A percentile compares a stretch with the other conserved stretches of the same genome.
Conservation (phyloP, 139 green algal species). For the Cymbomonas tetramitiformis region DNA sequence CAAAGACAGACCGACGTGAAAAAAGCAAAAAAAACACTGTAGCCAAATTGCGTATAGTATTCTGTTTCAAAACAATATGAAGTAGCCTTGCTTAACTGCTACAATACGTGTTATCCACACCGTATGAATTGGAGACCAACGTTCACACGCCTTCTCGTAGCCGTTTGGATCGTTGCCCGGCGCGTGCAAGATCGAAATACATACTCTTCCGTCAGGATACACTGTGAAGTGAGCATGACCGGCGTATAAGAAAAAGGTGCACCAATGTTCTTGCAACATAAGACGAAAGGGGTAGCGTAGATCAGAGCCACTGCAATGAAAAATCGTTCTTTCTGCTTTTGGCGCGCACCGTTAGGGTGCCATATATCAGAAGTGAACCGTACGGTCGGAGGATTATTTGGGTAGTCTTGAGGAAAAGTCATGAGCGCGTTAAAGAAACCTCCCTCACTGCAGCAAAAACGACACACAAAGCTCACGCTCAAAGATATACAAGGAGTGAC, state of each 20-base stretch:
- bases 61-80: no score
- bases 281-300: neutral
- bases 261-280: neutral
- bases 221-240: slow-evolving; percentile 59
- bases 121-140: slow-evolving; percentile 92
- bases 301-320: slow-evolving; percentile 31
- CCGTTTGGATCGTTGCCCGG: slow-evolving; percentile 86
- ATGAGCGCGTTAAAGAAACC: slow-evolving; percentile 97
- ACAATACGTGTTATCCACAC: no score
- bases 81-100: no score
- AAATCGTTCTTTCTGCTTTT: no score
- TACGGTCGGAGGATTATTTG: slow-evolving; percentile 79
- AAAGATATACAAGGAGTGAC: no score
- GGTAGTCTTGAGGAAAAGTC: slow-evolving; percentile 93
- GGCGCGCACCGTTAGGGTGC: no score
- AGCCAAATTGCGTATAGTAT: no score
- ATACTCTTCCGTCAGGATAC: slow-evolving; percentile 89
- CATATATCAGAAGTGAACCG: slow-evolving; percentile 97
- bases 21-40: no score
- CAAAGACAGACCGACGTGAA: slow-evolving; percentile 64
- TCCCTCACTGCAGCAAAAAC: slow-evolving; percentile 67
- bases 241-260: slow-evolving; percentile 6
- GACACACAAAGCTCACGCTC: no score
- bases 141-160: slow-evolving; percentile 84
- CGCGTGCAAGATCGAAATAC: slow-evolving; percentile 96